These are phyloP conservation scores for Pseudonitzschia delicatissima DNA, from an alignment of 108 stramenopile species.

Conservation along the genomic window DNA sequence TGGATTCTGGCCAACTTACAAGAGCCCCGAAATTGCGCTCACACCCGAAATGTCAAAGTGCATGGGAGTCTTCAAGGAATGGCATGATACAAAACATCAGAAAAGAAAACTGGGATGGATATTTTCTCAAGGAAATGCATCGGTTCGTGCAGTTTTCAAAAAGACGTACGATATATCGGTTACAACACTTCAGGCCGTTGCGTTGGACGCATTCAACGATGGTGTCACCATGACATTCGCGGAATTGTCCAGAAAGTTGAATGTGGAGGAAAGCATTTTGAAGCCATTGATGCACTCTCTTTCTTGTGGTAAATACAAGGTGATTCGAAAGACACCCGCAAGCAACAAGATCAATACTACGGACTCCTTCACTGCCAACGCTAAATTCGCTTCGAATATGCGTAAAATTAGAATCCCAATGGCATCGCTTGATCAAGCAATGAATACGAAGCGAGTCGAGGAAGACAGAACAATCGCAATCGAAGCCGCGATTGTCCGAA, in stretches of 20 bases:
- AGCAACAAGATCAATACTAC: slow-evolving; percentile 85
- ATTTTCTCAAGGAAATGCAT: slow-evolving; percentile 92
- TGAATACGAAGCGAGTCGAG: slow-evolving; percentile 96
- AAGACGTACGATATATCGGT: slow-evolving; percentile 97
- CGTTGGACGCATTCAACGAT: slow-evolving; percentile 79
- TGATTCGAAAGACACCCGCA: slow-evolving; percentile 84
- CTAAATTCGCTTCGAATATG: slow-evolving; percentile 87
- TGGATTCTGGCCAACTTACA: slow-evolving; percentile 98
- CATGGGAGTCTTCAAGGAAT: slow-evolving; percentile 91
- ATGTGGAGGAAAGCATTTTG: slow-evolving; percentile 83
- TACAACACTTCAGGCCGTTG: slow-evolving; percentile 95
- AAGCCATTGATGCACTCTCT: slow-evolving; percentile 98
- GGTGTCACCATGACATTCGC: slow-evolving; percentile 65
- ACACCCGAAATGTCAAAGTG: slow-evolving; percentile 91
- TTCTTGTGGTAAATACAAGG: slow-evolving; percentile 97
- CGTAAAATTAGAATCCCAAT: slow-evolving; percentile 97
- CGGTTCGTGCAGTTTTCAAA: slow-evolving; percentile 88
- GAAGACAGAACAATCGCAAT: slow-evolving; percentile 97
- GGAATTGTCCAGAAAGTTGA: slow-evolving; percentile 69
- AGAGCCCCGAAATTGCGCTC: slow-evolving; percentile 85
- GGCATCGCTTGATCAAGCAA: slow-evolving; percentile 95
- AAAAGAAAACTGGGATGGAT: slow-evolving; percentile 91
- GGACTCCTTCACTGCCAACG: slow-evolving; percentile 90
- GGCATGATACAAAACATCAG: slow-evolving; percentile 86
- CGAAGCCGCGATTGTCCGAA: slow-evolving; percentile 99